Percentiles rank a stretch among this genome's conserved stretches.
These are phyloP conservation scores for Ogataea hybrid DNA, from an alignment of 1,139 yeast genomes.

Conservation along the genomic window DNA sequence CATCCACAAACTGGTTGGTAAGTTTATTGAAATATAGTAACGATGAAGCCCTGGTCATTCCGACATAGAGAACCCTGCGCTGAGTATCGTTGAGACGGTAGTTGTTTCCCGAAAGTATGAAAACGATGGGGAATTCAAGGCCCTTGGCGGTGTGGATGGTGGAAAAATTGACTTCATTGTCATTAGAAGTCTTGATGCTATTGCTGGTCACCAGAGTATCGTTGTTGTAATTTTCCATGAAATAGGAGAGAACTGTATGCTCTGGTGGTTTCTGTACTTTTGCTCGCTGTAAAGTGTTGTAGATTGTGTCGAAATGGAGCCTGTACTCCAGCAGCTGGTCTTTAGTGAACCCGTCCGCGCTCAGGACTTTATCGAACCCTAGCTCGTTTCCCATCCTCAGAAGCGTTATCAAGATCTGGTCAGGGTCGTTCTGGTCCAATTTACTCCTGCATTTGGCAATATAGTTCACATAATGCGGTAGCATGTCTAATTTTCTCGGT, in stretches of 20 bases:
- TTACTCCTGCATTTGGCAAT: constrained; percentile 18
- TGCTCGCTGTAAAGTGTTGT: constrained; percentile 17
- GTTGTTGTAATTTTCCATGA: constrained; percentile 48
- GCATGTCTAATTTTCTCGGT: constrained; percentile 6
- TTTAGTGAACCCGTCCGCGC: constrained; percentile 10
- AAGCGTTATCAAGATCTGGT: constrained; percentile 29
- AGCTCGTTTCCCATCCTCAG: constrained; percentile 27
- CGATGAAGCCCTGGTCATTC: constrained; percentile 59
- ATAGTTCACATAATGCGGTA: constrained; percentile 17
- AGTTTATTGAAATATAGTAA: constrained; percentile 44
- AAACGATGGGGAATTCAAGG: constrained; percentile 66
- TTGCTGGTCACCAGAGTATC: constrained; percentile 33
- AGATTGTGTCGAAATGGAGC: constrained; percentile 19
- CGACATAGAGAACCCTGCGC: constrained; percentile 56
- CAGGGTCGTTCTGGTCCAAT: constrained; percentile 30
- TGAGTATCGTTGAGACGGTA: constrained; percentile 23
- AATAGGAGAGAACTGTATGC: constrained; percentile 33
- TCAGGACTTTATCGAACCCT: constrained; percentile 28
- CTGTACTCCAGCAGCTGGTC: constrained; percentile 18
- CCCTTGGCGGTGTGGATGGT: constrained; percentile 77
- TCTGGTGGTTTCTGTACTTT: constrained; percentile 13
- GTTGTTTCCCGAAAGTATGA: constrained; percentile 42
- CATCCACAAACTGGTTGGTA: constrained; percentile 18
- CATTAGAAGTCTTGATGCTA: constrained; percentile 20
- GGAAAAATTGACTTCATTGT: constrained; percentile 44